These are phyloP conservation scores for Golubevia pallescens DNA, from an alignment of 1,284 basidiomycete genomes.

Conservation along the genomic window DNA sequence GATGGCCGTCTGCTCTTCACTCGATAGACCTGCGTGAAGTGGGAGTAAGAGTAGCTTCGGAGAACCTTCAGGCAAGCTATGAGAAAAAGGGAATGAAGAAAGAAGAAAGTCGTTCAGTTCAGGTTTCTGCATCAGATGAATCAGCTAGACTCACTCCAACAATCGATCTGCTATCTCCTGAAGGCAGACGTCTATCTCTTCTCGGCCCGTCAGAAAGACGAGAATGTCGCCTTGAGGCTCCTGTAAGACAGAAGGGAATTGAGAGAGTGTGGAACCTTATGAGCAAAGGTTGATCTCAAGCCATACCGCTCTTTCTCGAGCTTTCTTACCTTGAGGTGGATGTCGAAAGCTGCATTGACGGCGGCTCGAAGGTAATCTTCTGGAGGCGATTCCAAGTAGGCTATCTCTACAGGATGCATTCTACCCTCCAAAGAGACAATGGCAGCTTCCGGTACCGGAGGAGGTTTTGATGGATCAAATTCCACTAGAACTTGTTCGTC, in stretches of 20 bases:
- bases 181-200: conserved; percentile 75
- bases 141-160: conserved; percentile 70
- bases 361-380: conserved; percentile 62
- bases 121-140: background rate
- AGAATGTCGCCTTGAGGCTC: conserved; percentile 67
- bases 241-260: conserved; percentile 16
- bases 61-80: conserved; percentile 72
- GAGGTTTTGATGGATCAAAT: conserved; percentile 15
- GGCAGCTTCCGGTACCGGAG: conserved; percentile 25
- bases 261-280: background rate
- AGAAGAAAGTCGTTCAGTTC: no score
- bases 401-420: conserved; percentile 65
- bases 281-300: conserved; percentile 2
- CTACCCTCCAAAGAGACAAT: conserved; percentile 64
- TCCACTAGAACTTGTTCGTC: conserved; percentile 61
- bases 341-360: conserved; percentile 63
- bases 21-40: conserved; percentile 84
- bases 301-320: conserved; percentile 9
- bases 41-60: conserved; percentile 71
- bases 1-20: conserved; percentile 82
- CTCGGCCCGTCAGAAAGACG: conserved; percentile 65
- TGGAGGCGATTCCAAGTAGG: conserved; percentile 61
- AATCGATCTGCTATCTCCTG: conserved; percentile 80
- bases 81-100: background rate
- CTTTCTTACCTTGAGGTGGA: conserved; percentile 70